Base-by-base conservation (phyloP, 768 basidiomycete species). In the Filobasidium floriforme region DNA sequence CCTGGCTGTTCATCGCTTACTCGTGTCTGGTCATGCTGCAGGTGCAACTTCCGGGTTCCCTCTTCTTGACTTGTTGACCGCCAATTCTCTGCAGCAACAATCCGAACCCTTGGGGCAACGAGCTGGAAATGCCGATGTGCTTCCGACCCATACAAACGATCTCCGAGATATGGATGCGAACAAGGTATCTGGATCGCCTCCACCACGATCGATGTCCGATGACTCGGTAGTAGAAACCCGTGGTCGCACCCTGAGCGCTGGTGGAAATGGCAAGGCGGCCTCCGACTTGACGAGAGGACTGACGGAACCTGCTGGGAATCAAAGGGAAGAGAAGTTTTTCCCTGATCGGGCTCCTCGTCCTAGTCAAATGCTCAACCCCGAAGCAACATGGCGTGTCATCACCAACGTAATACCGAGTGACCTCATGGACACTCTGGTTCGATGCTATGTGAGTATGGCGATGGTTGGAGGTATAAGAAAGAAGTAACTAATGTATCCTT, bases 1-100 rank as follows among this genome's bases (percentile, higher is more conserved):
- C 12, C 14, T 19, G 12, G 19, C 18, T 19, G 22, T 49, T 28
- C 22, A 51, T 40, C 26, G 3, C 41, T 49, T 41, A 19, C 44
- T 32, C 11, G 1, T 28, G 41, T 63, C 28, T 62, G 22, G 44
- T 51, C 19, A 52, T 32, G 46, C 19, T 28, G 37, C 61, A 80
- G 92, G 92, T 37, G 91, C 93, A 73, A 90, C 90, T 0, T 93
- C 91, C 3, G 92, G 92, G 28, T 83, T 94, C 0, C 92, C 92
- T 6, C 84, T 94, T 4, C 84, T 93, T 29, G 89, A 93, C 76
- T 80, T 90, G 9, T 81, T 96, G 19, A 77, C 77, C 9, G 73
- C 76, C 22, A 60, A 51, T n/a, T 41, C 65, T 24, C 19, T 54
- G 40, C 37, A 51, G 10, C 44, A 66, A 51, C 37, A 49, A 14